Evolutionary conservation across 1,284 basidiomycete genomes (phyloP).

Genomic region (Fomes fomentarius): DNA sequence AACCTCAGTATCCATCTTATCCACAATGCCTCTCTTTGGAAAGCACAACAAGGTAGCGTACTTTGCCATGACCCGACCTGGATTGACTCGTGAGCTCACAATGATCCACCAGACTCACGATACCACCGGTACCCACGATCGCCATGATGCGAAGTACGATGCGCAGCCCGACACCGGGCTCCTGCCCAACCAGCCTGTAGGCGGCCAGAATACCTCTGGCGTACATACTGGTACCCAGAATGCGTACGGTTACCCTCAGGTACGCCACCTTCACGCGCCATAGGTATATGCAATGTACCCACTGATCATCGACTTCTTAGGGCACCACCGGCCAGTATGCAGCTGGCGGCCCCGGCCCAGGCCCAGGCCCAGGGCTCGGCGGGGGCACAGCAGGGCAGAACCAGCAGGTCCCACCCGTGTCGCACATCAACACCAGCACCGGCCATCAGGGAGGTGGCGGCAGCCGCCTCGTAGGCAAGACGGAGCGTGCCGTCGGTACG

Average conservation of each 20-base stretch:
- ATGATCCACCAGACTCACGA: not conserved
- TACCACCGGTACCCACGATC: not conserved
- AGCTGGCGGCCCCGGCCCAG: too few species aligned
- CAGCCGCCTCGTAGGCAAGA: conserved; percentile 45
- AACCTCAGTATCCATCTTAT: not conserved
- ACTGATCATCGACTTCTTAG: too few species aligned
- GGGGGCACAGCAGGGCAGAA: conserved; percentile 4
- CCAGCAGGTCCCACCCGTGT: conserved; percentile 25
- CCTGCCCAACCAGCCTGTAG: not conserved
- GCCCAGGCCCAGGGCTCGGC: not conserved
- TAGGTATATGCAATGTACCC: too few species aligned
- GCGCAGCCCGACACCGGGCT: conserved; percentile 3
- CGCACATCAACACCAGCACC: conserved; percentile 24
- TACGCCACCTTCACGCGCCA: too few species aligned
- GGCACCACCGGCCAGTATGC: too few species aligned
- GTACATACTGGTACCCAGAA: not conserved
- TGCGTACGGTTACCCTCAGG: too few species aligned
- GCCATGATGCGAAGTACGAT: conserved; percentile 6
- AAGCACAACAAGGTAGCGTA: conserved; percentile 21
- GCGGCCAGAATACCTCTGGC: conserved; percentile 5
- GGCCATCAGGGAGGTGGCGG: conserved; percentile 20
- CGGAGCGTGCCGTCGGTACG: conserved; percentile 51
- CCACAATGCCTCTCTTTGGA: conserved; percentile 30
- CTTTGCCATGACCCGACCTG: not conserved
- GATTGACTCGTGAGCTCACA: not conserved